Evolutionary conservation across 352 stramenopile species (phyloP).

Genomic region (Phytophthora idaei): DNA sequence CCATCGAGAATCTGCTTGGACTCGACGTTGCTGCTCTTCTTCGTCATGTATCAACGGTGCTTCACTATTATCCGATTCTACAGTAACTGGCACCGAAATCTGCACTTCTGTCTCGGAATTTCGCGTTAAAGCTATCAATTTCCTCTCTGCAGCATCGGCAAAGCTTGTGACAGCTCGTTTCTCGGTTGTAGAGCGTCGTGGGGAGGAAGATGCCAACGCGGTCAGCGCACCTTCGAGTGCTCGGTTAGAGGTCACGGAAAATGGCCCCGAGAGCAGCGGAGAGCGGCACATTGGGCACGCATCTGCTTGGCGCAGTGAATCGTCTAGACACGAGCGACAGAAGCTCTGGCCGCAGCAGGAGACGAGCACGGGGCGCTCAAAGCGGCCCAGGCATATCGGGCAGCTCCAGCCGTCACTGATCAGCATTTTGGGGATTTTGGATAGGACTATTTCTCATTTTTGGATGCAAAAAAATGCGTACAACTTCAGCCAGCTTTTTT

Average conservation of each 20-base stretch:
- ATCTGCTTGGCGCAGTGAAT: slow-evolving; percentile 42
- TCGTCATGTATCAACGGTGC: slow-evolving; percentile 10
- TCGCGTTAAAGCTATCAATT: slow-evolving; percentile 8
- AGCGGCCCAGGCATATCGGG: slow-evolving; percentile 60
- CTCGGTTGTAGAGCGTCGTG: neutral
- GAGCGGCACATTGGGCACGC: slow-evolving; percentile 66
- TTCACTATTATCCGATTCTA: slow-evolving; percentile 7
- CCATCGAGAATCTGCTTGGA: slow-evolving; percentile 12
- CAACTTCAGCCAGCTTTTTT: neutral
- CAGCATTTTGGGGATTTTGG: slow-evolving; percentile 15
- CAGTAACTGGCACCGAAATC: slow-evolving; percentile 5
- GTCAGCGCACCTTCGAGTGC: slow-evolving; percentile 47
- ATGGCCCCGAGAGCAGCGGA: slow-evolving; percentile 47
- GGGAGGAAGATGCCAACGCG: slow-evolving; percentile 23
- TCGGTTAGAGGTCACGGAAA: slow-evolving; percentile 60
- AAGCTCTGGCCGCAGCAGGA: slow-evolving; percentile 76
- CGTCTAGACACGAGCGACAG: slow-evolving; percentile 58
- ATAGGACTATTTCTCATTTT: slow-evolving; percentile 1
- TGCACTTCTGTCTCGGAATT: slow-evolving; percentile 18
- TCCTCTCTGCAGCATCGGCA: slow-evolving; percentile 19
- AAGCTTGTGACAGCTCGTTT: neutral
- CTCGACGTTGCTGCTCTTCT: slow-evolving; percentile 3
- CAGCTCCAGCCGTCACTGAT: slow-evolving; percentile 41
- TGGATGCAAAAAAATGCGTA: neutral
- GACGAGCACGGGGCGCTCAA: slow-evolving; percentile 51